Conservation (phyloP, 441 rosid genomes). For the Manihot esculenta region DNA sequence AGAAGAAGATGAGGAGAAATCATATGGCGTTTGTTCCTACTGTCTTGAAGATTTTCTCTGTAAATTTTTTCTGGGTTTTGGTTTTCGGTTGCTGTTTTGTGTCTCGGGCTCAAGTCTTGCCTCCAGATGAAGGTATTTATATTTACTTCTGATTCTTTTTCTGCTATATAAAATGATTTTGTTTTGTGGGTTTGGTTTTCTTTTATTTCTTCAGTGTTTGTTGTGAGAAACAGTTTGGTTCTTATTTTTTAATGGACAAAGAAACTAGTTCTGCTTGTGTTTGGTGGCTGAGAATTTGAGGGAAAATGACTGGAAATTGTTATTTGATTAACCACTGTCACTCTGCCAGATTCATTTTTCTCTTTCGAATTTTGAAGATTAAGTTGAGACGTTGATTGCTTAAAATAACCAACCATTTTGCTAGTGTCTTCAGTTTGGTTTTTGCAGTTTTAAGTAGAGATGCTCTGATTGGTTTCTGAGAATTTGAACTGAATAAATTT, state of each 20-base stretch:
- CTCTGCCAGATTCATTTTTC: neutral
- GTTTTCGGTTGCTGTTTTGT: neutral
- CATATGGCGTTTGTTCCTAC: neutral
- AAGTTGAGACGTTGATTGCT: neutral
- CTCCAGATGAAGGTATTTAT: neutral
- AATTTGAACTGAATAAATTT: neutral
- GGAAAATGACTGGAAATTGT: neutral
- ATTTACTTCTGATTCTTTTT: neutral
- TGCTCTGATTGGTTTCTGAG: neutral
- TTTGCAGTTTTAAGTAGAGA: neutral
- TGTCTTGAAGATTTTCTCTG: neutral
- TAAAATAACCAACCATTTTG: neutral
- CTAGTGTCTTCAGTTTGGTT: neutral
- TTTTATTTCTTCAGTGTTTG: neutral
- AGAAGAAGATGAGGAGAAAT: neutral
- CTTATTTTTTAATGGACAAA: too few species aligned
- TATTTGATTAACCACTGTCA: too few species aligned
- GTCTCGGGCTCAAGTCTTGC: neutral
- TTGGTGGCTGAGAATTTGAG: neutral
- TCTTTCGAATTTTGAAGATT: neutral
- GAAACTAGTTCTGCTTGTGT: neutral
- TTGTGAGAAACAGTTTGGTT: neutral
- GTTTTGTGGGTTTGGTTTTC: neutral
- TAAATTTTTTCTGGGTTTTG: neutral
- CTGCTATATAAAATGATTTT: neutral